Evolutionary conservation across 768 basidiomycete species (phyloP).

Genomic region (Kwoniella sp.): DNA sequence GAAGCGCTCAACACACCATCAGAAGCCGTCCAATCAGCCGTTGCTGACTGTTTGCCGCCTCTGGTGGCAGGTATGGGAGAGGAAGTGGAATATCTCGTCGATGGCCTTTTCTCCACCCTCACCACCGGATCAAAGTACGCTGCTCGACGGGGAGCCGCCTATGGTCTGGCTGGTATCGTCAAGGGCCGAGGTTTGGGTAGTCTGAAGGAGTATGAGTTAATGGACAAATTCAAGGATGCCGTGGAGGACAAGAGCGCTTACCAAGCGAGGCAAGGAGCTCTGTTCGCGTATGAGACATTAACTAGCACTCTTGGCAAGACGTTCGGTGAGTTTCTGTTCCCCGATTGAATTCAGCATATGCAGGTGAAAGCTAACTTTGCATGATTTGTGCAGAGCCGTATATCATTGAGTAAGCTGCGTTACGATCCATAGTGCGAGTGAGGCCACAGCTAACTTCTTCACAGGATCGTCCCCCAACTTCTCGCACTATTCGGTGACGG

Average conservation of each 20-base stretch:
- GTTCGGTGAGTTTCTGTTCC: constrained; percentile 62
- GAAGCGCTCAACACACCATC: constrained; percentile 90
- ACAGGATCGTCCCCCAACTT: constrained; percentile 73
- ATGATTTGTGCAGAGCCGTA: constrained; percentile 67
- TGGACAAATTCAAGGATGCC: constrained; percentile 70
- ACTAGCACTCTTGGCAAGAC: constrained; percentile 80
- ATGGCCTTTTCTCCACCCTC: constrained; percentile 73
- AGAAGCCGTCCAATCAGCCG: constrained; percentile 94
- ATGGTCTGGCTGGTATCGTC: constrained; percentile 88
- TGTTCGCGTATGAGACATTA: constrained; percentile 92
- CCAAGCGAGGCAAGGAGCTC: constrained; percentile 85
- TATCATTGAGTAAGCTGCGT: constrained; percentile 62
- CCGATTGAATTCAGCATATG: background rate
- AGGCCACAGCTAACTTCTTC: no score
- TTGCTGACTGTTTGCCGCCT: constrained; percentile 90
- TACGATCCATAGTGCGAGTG: no score
- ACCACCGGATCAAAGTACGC: constrained; percentile 83
- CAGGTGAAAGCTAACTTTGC: background rate
- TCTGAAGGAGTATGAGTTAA: constrained; percentile 80
- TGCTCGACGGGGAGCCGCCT: constrained; percentile 91
- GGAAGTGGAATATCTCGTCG: constrained; percentile 68
- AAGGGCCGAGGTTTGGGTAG: constrained; percentile 85
- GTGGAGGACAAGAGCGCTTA: constrained; percentile 86
- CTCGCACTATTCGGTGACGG: constrained; percentile 84
- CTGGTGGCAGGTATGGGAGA: constrained; percentile 72